Conservation (phyloP, 1,284 basidiomycete species). For the Xanthoconium separans region DNA sequence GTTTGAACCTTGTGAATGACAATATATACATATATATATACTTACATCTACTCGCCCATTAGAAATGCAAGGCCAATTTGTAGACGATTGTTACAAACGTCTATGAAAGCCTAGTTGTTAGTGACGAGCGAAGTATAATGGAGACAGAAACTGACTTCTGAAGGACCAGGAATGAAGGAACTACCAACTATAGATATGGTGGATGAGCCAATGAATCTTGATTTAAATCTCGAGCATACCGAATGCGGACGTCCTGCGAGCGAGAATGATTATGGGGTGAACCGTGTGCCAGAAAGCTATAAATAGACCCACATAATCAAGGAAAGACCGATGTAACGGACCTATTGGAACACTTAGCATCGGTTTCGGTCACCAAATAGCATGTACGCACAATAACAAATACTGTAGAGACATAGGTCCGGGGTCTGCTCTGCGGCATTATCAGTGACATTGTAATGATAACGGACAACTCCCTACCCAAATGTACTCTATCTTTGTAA, state of each 20-base stretch:
- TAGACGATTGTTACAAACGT: not conserved
- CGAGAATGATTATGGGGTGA: not conserved
- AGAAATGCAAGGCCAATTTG: not conserved
- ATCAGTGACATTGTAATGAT: not conserved
- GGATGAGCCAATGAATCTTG: not conserved
- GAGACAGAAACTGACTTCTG: not conserved
- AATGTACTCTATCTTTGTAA: conserved; percentile 8
- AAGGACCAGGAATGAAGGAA: conserved; percentile 1
- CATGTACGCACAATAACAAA: conserved; percentile 8
- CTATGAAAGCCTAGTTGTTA: not conserved
- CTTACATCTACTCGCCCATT: conserved; percentile 14
- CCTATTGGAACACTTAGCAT: not conserved
- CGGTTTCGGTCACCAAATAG: accelerated
- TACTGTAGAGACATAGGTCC: conserved; percentile 8
- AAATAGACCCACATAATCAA: not conserved
- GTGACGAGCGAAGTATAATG: not conserved
- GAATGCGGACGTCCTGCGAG: not conserved
- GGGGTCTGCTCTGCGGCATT: not conserved
- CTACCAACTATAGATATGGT: not conserved
- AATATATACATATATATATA: too few relatives aligned
- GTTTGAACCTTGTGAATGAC: accelerated
- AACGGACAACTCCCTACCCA: conserved; percentile 4
- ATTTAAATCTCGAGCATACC: not conserved
- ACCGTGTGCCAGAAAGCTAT: not conserved
- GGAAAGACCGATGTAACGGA: conserved; percentile 7